Conservation (phyloP, 306 rosid genomes). For the Lablab purpureus region DNA sequence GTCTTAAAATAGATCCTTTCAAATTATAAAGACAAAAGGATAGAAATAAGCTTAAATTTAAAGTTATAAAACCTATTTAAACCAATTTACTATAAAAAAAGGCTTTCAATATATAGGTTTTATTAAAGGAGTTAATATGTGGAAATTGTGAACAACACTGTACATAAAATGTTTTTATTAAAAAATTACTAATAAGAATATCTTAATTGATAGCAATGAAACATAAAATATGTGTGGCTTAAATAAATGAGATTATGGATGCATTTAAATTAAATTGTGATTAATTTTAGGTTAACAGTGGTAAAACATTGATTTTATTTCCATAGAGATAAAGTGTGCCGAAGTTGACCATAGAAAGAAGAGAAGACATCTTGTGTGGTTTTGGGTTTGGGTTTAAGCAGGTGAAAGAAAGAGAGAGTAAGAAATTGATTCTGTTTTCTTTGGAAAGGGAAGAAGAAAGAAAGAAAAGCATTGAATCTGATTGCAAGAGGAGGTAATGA, state of each 20-base stretch:
- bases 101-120: no score
- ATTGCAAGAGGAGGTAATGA: neutral
- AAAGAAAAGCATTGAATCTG: neutral
- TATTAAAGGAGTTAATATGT: no score
- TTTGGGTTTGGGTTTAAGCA: constrained; percentile 12
- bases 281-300: neutral
- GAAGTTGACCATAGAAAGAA: neutral
- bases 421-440: neutral
- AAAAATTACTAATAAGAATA: no score
- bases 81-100: no score
- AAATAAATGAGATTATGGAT: neutral
- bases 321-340: neutral
- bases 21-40: no score
- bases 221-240: no score
- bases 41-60: no score
- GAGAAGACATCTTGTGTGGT: neutral
- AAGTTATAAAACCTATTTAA: no score
- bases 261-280: neutral
- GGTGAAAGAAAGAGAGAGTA: neutral
- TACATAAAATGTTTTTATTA: no score
- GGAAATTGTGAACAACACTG: no score
- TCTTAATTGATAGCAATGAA: no score
- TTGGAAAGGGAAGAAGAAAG: constrained; percentile 2
- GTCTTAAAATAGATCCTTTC: no score
- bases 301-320: neutral